Percentiles rank a stretch among this genome's conserved stretches.
These are phyloP conservation scores for Seiridium unicorne DNA, from an alignment of 2,329 filamentous ascomycete species.

Conservation along the genomic window DNA sequence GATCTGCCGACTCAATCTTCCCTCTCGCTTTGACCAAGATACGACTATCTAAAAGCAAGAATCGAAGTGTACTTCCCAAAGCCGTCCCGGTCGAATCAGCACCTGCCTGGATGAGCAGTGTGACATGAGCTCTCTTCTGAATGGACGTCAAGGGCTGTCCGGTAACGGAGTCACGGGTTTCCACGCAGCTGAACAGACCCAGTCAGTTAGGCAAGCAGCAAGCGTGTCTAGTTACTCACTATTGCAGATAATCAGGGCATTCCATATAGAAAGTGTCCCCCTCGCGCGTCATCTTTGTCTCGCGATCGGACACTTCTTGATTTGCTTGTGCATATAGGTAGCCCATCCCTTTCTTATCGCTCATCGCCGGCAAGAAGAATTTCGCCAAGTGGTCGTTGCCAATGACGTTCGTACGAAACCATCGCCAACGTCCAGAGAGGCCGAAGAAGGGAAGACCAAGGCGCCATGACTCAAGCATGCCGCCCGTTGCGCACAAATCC, in stretches of 20 bases:
- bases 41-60: neutral
- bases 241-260: conserved; percentile 30
- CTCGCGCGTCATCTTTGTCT: conserved; percentile 15
- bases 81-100: conserved; percentile 9
- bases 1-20: conserved; percentile 5
- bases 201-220: neutral
- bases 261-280: conserved; percentile 9
- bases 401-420: conserved; percentile 29
- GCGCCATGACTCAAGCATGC: conserved; percentile 32
- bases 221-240: conserved; percentile 15
- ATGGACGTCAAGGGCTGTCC: conserved; percentile 6
- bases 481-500: conserved; percentile 34
- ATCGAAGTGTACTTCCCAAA: conserved; percentile 6
- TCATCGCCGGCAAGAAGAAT: conserved; percentile 27
- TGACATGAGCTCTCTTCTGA: conserved; percentile 25
- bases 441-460: conserved; percentile 34
- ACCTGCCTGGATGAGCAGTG: conserved; percentile 10
- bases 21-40: neutral
- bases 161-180: conserved; percentile 23
- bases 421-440: conserved; percentile 30
- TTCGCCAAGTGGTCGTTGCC: conserved; percentile 14
- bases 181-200: conserved; percentile 18
- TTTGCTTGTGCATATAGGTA: conserved; percentile 35
- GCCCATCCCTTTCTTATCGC: conserved; percentile 30
- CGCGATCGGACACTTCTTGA: conserved; percentile 24